These are phyloP conservation scores for Sambucus nigra DNA, from an alignment of 129 eudicot species.

Conservation along the genomic window DNA sequence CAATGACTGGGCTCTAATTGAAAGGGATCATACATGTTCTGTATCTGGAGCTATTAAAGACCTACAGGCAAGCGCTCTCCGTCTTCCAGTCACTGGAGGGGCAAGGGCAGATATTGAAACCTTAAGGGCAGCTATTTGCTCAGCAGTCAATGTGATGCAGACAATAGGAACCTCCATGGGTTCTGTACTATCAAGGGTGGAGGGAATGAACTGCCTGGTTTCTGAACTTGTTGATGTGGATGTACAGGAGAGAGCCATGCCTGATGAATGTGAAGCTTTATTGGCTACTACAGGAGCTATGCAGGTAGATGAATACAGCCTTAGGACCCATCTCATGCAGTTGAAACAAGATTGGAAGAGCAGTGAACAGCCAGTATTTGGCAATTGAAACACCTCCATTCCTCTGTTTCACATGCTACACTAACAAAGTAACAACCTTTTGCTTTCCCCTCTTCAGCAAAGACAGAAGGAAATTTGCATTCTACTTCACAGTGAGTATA, in stretches of 20 bases:
- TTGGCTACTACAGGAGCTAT: conserved; percentile 47
- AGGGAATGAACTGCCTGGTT: conserved; percentile 40
- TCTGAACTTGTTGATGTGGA: conserved; percentile 66
- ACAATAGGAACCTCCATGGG: conserved; percentile 48
- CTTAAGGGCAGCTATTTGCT: conserved; percentile 45
- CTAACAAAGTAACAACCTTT: conserved; percentile 1
- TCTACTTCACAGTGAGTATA: conserved; percentile 1
- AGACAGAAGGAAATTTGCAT: neutral
- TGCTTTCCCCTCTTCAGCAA: conserved; percentile 3
- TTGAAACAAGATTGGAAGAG: conserved; percentile 28
- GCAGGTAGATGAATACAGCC: conserved; percentile 81
- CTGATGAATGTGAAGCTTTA: conserved; percentile 69
- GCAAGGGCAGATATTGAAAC: conserved; percentile 50
- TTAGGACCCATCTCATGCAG: conserved; percentile 63
- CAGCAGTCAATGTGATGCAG: conserved; percentile 60
- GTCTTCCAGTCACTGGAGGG: conserved; percentile 61
- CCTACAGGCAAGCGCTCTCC: conserved; percentile 59
- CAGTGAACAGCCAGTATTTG: conserved; percentile 14
- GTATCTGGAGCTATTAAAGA: conserved; percentile 45
- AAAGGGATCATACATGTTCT: conserved; percentile 42
- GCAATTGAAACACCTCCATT: conserved; percentile 14
- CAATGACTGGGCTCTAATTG: conserved; percentile 56
- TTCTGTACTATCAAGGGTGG: conserved; percentile 53
- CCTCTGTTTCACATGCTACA: neutral
- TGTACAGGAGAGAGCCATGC: conserved; percentile 75